Evolutionary conservation across 2,329 filamentous ascomycete genomes (phyloP).

Genomic region (Botrytis deweyae): DNA sequence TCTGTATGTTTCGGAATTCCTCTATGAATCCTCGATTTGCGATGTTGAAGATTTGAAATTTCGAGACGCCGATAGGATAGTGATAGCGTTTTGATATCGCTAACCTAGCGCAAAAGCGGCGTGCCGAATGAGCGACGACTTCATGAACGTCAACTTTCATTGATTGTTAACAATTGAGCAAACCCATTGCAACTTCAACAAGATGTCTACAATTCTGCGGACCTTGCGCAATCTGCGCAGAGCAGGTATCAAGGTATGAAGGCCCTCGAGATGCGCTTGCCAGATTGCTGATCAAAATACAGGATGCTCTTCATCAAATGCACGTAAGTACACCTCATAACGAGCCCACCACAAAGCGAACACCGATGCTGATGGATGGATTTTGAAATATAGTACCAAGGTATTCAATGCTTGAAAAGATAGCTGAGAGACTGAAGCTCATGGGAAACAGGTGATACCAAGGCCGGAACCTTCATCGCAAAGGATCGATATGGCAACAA

Average conservation of each 20-base stretch:
- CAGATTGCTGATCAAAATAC: constrained; percentile 42
- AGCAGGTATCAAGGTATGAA: constrained; percentile 78
- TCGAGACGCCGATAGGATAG: constrained; percentile 16
- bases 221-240: constrained; percentile 84
- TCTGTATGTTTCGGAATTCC: constrained; percentile 4
- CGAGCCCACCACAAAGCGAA: constrained; percentile 31
- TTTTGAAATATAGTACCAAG: constrained; percentile 34
- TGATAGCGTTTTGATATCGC: constrained; percentile 12
- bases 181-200: constrained; percentile 41
- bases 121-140: constrained; percentile 25
- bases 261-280: background rate
- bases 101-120: constrained; percentile 32
- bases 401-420: constrained; percentile 27
- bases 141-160: constrained; percentile 23
- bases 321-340: constrained; percentile 62
- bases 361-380: constrained; percentile 26
- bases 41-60: constrained; percentile 18
- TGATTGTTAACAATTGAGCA: background rate
- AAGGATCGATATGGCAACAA: constrained; percentile 94
- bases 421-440: constrained; percentile 22
- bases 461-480: constrained; percentile 82
- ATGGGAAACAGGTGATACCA: constrained; percentile 77
- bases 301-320: constrained; percentile 93
- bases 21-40: background rate
- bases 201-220: constrained; percentile 88